Evolutionary conservation across 805 yeast species (phyloP).

Genomic region (Geotrichum ghanense): DNA sequence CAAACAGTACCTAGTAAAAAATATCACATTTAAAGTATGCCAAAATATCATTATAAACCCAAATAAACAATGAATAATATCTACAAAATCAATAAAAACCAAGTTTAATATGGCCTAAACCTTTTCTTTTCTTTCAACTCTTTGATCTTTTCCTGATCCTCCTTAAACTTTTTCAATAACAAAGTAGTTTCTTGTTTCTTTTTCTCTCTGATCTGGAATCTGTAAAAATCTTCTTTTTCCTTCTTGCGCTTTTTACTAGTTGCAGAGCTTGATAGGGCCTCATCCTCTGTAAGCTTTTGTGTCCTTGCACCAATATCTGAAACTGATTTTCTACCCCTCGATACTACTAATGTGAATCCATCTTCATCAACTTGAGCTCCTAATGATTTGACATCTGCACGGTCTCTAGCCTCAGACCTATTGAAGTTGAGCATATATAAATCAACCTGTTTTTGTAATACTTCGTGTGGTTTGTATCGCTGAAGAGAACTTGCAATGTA

Average conservation of each 20-base stretch:
- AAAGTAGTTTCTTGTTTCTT: conserved; percentile 91
- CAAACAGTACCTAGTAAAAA: too few species aligned
- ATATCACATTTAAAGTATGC: too few species aligned
- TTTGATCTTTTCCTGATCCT: conserved; percentile 79
- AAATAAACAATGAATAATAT: not conserved
- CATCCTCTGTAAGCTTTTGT: conserved; percentile 4
- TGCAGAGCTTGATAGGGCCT: conserved; percentile 8
- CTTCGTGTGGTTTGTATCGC: conserved; percentile 33
- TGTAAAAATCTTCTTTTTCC: conserved; percentile 84
- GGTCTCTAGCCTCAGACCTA: conserved; percentile 45
- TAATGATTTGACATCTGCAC: conserved; percentile 15
- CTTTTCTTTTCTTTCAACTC: conserved; percentile 69
- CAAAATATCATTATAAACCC: too few species aligned
- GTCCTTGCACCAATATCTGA: conserved; percentile 37
- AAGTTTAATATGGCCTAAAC: conserved; percentile 78
- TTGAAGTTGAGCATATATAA: conserved; percentile 57
- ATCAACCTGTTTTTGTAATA: conserved; percentile 45
- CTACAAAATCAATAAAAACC: conserved; percentile 5
- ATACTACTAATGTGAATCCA: conserved; percentile 87
- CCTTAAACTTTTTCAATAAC: conserved; percentile 68
- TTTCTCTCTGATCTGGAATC: conserved; percentile 89
- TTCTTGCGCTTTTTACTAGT: conserved; percentile 44
- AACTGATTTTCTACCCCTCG: conserved; percentile 72
- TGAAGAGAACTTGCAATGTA: conserved; percentile 28
- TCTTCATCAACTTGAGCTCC: conserved; percentile 72